Base-by-base conservation (phyloP, 208 protist genomes). In the Naegleria lovaniensis region DNA sequence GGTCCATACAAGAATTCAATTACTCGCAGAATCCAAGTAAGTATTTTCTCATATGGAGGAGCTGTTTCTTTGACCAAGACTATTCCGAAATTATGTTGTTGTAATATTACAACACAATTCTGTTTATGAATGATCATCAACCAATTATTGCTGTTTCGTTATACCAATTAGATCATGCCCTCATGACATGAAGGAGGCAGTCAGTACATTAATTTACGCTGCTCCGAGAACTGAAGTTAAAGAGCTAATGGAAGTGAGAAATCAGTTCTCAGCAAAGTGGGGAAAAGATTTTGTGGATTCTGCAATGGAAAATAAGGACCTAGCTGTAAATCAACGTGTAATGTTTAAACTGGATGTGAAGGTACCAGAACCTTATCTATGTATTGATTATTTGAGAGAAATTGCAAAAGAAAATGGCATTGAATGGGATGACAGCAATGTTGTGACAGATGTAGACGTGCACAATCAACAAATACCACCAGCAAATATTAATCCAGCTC, bases 321-420 rank as follows among this genome's bases (percentile, higher is more conserved):
- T 79, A 15, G 6, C 51, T 9, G 86, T 89, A 7, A 89, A 89
- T 76, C 51, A 88, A 33, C 15, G 48, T 36, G 85, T 88, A 15
- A 52, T 88, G 43, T 59, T 88, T 19, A 88, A 88, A 59, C 22
- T 88, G 4, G 43, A 38, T 59, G 85, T 88, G 4, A 88, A 88
- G 59, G 85, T 88, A 88, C 85, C 85, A 16, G 85, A 88, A 59
- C 85, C 85, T 36, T 88, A 88, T 39, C 43, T 88, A 15, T 88
- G 85, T 59, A 38, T 88, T 41, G 29, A 88, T 40, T 88, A 88
- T 39, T 67, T 88, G 43, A 88, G 39, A 39, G 43, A 88, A 59
- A 88, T 88, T 33, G 85, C 85, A n/a, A 38, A 58, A 38, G 85
- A 88, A 22, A 52, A 88, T 39, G n/a, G n/a, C 19, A 59, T 88